Percentiles rank a stretch among this genome's conserved stretches.
These are phyloP conservation scores for Cicer judaicum DNA, from an alignment of 306 rosid genomes.

Conservation along the genomic window DNA sequence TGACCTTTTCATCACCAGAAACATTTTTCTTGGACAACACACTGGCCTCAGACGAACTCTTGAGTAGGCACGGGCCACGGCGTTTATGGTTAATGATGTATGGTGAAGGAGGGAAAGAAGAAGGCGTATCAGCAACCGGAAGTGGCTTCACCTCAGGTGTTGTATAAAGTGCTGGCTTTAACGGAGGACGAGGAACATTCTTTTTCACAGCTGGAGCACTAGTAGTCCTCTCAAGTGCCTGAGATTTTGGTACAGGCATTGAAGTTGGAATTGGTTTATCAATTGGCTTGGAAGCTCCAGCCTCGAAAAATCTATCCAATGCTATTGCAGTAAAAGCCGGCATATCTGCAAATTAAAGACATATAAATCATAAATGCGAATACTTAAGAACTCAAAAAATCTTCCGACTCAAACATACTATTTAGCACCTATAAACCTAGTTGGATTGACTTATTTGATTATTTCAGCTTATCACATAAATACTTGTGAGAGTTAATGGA, in stretches of 20 bases:
- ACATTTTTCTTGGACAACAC: slow-evolving; percentile 46
- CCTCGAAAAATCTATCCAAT: slow-evolving; percentile 83
- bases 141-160: slow-evolving; percentile 88
- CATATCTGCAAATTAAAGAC: slow-evolving; percentile 68
- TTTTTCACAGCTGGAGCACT: slow-evolving; percentile 48
- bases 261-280: slow-evolving; percentile 61
- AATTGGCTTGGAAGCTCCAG: slow-evolving; percentile 71
- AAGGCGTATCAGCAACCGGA: slow-evolving; percentile 84
- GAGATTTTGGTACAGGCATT: slow-evolving; percentile 59
- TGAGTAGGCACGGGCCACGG: slow-evolving; percentile 86
- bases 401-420: slow-evolving; percentile 20
- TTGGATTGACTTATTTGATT: too few relatives aligned
- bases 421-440: background rate
- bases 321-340: slow-evolving; percentile 82
- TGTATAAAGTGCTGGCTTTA: slow-evolving; percentile 83
- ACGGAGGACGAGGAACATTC: slow-evolving; percentile 63
- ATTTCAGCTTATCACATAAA: too few relatives aligned
- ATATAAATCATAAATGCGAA: slow-evolving; percentile 23
- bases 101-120: slow-evolving; percentile 89
- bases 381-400: slow-evolving; percentile 3
- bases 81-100: slow-evolving; percentile 94
- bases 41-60: slow-evolving; percentile 76
- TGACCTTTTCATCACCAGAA: slow-evolving; percentile 43
- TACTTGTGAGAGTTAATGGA: too few relatives aligned
- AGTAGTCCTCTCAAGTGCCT: slow-evolving; percentile 66